A percentile compares a stretch with the other conserved stretches of the same genome.
Evolutionary conservation across 352 stramenopile species (phyloP).

Genomic region (Pythium volutum): DNA sequence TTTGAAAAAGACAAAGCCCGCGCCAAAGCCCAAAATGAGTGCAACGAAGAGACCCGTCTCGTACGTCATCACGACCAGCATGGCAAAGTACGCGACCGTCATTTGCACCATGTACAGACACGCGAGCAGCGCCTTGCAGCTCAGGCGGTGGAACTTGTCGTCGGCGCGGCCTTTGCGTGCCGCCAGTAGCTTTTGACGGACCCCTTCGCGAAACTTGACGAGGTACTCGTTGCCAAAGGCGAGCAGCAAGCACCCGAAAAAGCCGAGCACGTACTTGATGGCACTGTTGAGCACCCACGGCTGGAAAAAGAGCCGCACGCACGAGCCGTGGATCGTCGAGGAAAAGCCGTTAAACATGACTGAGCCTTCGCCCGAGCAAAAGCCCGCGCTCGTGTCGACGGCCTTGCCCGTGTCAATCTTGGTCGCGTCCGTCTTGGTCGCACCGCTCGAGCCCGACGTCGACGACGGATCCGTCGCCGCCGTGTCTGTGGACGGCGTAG

Average conservation of each 20-base stretch:
- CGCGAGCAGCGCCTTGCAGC: constrained; percentile 58
- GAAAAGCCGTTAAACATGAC: constrained; percentile 87
- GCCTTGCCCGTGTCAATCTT: constrained; percentile 6
- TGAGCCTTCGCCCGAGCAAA: constrained; percentile 63
- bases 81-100: constrained; percentile 79
- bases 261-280: constrained; percentile 71
- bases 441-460: background rate
- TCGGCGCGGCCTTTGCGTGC: constrained; percentile 30
- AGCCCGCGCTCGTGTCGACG: constrained; percentile 17
- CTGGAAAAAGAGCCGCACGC: constrained; percentile 72
- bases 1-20: constrained; percentile 72
- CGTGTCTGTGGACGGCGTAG: background rate
- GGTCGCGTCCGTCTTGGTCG: background rate
- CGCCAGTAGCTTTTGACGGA: constrained; percentile 45
- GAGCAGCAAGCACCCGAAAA: constrained; percentile 63
- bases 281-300: constrained; percentile 73
- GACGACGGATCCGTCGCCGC: background rate
- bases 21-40: constrained; percentile 65
- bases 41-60: constrained; percentile 74
- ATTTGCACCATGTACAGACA: constrained; percentile 80
- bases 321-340: constrained; percentile 65
- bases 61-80: constrained; percentile 85
- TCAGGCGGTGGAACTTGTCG: constrained; percentile 57
- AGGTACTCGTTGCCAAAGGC: constrained; percentile 64
- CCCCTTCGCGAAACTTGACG: constrained; percentile 47